Evolutionary conservation across 2,329 filamentous ascomycete species (phyloP), one percentile per base, ranked within the genome.

Genomic region (Orbilia blumenaviensis): DNA sequence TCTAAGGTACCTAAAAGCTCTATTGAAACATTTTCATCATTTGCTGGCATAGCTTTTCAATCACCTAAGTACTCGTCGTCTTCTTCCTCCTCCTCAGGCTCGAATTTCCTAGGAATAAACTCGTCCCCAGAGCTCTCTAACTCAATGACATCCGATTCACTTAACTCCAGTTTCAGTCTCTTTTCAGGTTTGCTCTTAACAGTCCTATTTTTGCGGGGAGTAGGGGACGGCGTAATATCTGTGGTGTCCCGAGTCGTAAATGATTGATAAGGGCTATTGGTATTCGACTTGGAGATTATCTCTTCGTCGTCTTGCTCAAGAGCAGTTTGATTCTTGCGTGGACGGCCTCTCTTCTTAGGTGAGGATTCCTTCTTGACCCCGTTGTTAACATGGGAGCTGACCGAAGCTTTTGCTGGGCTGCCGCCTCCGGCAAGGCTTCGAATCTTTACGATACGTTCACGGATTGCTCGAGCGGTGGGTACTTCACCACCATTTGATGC

Each of bases 321-420:
- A 0, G 32, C 56, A 27, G 54, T 4, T 27, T 36, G 63, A 23
- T 25, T 29, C n/a, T 41, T 29, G 18, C 63, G 63, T 56, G 27
- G 63, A 12, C 62, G 66, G 3, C 71, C 71, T 23, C 56, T 68
- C 38, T 75, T 75, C 32, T 68, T 67, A 8, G 71, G 71, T 12
- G 71, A 75, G 1, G 63, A 46, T 52, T 75, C 71, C 32, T 75
- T 75, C 23, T 75, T 75, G 16, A 75, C 58, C 7, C 71, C 71
- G 58, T 75, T 75, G 18, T 75, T 68, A 44, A 75, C 71, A 21
- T 75, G 71, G 8, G 71, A 68, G 23, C 44, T 27, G 27, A 10
- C 25, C 23, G 56, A 9, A 18, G 21, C n/a, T 29, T 68, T 75
- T n/a, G 29, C 36, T 23, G 71, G 71, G 46, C 63, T 72, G 38